Evolutionary conservation across 257 asterid species (phyloP).

Genomic region (Solanum virginianum): DNA sequence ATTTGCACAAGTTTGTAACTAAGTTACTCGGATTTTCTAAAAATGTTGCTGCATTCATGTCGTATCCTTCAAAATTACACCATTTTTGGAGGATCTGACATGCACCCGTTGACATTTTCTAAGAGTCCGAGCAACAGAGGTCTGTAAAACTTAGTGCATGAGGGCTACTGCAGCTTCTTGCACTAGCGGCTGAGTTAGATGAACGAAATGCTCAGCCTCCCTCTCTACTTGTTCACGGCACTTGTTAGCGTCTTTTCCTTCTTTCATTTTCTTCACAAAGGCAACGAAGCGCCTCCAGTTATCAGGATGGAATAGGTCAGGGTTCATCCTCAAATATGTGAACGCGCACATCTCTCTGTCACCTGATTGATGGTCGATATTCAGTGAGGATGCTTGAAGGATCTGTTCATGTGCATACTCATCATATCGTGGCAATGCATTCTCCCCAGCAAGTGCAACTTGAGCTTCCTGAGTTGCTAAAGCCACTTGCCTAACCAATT

Average conservation of each 20-base stretch:
- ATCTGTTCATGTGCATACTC: slow-evolving; percentile 78
- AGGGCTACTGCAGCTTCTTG: slow-evolving; percentile 87
- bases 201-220: slow-evolving; percentile 84
- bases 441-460: slow-evolving; percentile 89
- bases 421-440: slow-evolving; percentile 78
- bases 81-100: no score
- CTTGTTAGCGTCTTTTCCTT: slow-evolving; percentile 42
- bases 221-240: slow-evolving; percentile 84
- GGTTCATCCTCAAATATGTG: slow-evolving; percentile 86
- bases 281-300: slow-evolving; percentile 84
- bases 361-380: slow-evolving; percentile 21
- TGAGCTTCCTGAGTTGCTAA: slow-evolving; percentile 63
- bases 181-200: slow-evolving; percentile 68
- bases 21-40: no score
- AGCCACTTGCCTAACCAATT: slow-evolving; percentile 75
- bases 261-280: slow-evolving; percentile 87
- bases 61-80: no score
- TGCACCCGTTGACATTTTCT: no score
- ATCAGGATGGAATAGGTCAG: slow-evolving; percentile 72
- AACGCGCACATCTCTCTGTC: slow-evolving; percentile 82
- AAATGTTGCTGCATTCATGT: no score
- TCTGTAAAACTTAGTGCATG: slow-evolving; percentile 18
- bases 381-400: slow-evolving; percentile 36
- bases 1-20: no score
- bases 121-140: no score